These are phyloP conservation scores for Apostasia shenzhenica DNA, from an alignment of 106 monocot genomes.

Conservation along the genomic window DNA sequence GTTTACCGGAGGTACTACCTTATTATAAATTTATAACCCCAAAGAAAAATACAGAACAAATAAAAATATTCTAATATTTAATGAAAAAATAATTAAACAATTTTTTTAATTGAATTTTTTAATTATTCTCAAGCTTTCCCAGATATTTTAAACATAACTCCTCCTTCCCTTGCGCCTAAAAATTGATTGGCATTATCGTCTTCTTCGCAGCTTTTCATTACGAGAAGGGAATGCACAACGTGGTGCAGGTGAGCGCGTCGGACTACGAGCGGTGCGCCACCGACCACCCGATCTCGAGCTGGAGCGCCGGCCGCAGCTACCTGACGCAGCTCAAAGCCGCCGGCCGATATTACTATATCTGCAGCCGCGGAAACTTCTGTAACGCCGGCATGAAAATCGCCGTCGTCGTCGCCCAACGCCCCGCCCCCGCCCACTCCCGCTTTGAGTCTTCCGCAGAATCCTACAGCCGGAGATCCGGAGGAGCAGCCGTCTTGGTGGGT, in stretches of 20 bases:
- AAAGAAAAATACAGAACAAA: too few species aligned
- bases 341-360: conserved; percentile 30
- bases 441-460: too few species aligned
- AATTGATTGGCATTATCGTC: too few species aligned
- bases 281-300: conserved; percentile 20
- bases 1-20: too few species aligned
- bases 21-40: too few species aligned
- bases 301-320: conserved; percentile 20
- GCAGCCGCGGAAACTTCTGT: conserved; percentile 34
- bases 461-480: too few species aligned
- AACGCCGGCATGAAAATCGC: conserved; percentile 24
- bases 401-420: conserved; percentile 12
- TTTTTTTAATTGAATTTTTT: neutral
- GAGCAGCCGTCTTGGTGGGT: too few species aligned
- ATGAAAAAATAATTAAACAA: neutral
- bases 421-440: neutral
- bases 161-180: neutral
- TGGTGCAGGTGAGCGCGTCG: conserved; percentile 25
- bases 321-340: conserved; percentile 21
- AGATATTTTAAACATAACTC: neutral
- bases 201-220: conserved; percentile 13
- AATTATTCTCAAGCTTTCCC: neutral
- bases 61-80: too few species aligned
- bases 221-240: conserved; percentile 29
- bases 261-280: conserved; percentile 18